Conservation (phyloP, 2,329 filamentous ascomycete species). For the Sarocladium kiliense region DNA sequence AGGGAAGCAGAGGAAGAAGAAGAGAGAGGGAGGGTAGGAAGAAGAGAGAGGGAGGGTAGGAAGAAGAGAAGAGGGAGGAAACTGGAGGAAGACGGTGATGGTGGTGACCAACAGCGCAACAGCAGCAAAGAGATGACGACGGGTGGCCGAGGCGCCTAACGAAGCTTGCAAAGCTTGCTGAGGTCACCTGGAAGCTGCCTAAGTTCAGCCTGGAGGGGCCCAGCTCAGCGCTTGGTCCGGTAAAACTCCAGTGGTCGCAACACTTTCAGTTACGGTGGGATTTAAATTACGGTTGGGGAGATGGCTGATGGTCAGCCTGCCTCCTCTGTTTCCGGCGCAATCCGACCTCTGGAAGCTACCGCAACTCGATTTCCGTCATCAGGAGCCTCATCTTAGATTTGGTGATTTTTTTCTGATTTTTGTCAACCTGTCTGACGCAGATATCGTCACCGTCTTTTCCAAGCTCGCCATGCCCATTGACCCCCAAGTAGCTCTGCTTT, state of each 20-base stretch:
- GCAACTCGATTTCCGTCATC: not conserved
- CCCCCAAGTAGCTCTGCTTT: not conserved
- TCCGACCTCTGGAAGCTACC: not conserved
- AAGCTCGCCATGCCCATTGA: not conserved
- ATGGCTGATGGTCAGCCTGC: not conserved
- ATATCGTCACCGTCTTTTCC: not conserved
- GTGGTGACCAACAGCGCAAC: not conserved
- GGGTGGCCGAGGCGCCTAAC: not conserved
- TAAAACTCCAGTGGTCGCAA: not conserved
- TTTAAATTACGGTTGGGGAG: slow-evolving; percentile 6
- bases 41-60: slow-evolving; percentile 1
- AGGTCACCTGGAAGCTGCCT: not conserved
- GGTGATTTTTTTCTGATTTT: not conserved
- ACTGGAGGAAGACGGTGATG: slow-evolving; percentile 5
- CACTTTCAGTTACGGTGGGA: not conserved
- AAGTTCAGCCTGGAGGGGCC: not conserved
- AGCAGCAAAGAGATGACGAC: not conserved
- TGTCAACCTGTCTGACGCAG: not conserved
- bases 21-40: not conserved
- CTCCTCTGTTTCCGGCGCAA: not conserved
- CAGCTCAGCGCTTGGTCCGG: not conserved
- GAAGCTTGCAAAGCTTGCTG: slow-evolving; percentile 5
- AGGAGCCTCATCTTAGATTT: not conserved
- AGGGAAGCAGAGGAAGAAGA: slow-evolving; percentile 4
- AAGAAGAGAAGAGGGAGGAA: slow-evolving; percentile 7